Percentiles rank a stretch among this genome's conserved stretches.
Conservation (phyloP, 805 yeast genomes). For the Clavispora phyllophila region DNA sequence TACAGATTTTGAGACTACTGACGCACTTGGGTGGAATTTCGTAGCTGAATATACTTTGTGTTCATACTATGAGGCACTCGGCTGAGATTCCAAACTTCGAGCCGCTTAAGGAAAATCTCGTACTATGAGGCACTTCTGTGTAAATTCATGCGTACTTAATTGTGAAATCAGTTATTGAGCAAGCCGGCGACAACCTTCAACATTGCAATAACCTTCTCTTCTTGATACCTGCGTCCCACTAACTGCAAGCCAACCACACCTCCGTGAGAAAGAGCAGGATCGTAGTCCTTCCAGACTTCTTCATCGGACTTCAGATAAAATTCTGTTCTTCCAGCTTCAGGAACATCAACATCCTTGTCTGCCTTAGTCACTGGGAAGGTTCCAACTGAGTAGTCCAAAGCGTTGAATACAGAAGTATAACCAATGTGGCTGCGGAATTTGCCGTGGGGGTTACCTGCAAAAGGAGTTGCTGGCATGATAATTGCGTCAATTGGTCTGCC, state of each 20-base stretch:
- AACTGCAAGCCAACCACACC: slow-evolving; percentile 65
- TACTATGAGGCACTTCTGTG: neutral
- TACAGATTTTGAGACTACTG: too few relatives aligned
- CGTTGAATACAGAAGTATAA: slow-evolving; percentile 43
- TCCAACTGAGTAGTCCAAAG: slow-evolving; percentile 21
- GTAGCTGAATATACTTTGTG: too few relatives aligned
- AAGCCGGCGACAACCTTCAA: slow-evolving; percentile 27
- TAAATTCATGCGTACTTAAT: too few relatives aligned
- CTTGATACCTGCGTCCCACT: slow-evolving; percentile 54
- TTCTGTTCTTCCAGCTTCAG: slow-evolving; percentile 14
- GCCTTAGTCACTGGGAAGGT: slow-evolving; percentile 56
- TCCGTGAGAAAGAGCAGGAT: slow-evolving; percentile 49
- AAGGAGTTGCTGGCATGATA: slow-evolving; percentile 44
- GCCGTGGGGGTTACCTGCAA: slow-evolving; percentile 33
- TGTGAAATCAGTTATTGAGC: too few relatives aligned
- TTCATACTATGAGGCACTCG: too few relatives aligned
- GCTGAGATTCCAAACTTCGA: too few relatives aligned
- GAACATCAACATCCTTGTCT: slow-evolving; percentile 36
- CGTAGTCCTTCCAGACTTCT: slow-evolving; percentile 35
- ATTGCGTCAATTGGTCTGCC: slow-evolving; percentile 46
- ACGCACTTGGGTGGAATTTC: too few relatives aligned
- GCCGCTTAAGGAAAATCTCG: neutral
- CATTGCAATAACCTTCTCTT: slow-evolving; percentile 53
- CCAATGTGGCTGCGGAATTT: slow-evolving; percentile 33
- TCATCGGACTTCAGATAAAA: slow-evolving; percentile 38